A percentile compares a stretch with the other conserved stretches of the same genome.
phyloP scores from a whole-genome alignment of 768 basidiomycete genomes.

The Trametes elegans region DNA sequence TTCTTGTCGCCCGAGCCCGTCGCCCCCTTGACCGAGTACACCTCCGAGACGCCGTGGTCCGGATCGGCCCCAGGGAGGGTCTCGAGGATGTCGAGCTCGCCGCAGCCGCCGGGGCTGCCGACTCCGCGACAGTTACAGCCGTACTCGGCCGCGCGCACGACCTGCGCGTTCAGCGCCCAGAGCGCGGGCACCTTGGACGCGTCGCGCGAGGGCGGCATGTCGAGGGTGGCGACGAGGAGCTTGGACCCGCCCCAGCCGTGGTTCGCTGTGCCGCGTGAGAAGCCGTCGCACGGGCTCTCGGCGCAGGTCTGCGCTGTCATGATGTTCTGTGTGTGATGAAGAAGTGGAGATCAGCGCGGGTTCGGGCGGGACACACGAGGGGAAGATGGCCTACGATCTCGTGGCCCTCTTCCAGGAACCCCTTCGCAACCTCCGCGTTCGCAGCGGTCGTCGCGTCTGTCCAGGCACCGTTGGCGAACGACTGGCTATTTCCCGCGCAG shows the following conservation, averaged over 20 bases:
- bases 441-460: conserved; percentile 26
- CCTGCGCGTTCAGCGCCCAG: conserved; percentile 30
- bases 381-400: conserved; percentile 1
- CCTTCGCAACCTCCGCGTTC: conserved; percentile 22
- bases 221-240: conserved; percentile 28
- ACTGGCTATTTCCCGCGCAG: conserved; percentile 30
- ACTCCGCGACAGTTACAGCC: conserved; percentile 33
- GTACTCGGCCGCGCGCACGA: conserved; percentile 31
- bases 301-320: conserved; percentile 26
- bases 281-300: conserved; percentile 25
- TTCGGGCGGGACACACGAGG: not conserved
- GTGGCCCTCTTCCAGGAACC: conserved; percentile 15
- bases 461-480: conserved; percentile 28
- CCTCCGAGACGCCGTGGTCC: conserved; percentile 27
- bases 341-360: no score
- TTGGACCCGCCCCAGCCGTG: conserved; percentile 30
- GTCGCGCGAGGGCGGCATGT: conserved; percentile 27
- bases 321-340: conserved; percentile 22
- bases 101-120: conserved; percentile 25
- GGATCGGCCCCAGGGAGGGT: conserved; percentile 22
- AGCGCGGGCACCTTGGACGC: conserved; percentile 25
- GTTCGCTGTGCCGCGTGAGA: conserved; percentile 31
- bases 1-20: conserved; percentile 25
- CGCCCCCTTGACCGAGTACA: conserved; percentile 32
- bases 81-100: conserved; percentile 32